A percentile compares a stretch with the other conserved stretches of the same genome.
phyloP scores from a whole-genome alignment of 2,329 filamentous ascomycete species.

The Colletotrichum tamarilloi region DNA sequence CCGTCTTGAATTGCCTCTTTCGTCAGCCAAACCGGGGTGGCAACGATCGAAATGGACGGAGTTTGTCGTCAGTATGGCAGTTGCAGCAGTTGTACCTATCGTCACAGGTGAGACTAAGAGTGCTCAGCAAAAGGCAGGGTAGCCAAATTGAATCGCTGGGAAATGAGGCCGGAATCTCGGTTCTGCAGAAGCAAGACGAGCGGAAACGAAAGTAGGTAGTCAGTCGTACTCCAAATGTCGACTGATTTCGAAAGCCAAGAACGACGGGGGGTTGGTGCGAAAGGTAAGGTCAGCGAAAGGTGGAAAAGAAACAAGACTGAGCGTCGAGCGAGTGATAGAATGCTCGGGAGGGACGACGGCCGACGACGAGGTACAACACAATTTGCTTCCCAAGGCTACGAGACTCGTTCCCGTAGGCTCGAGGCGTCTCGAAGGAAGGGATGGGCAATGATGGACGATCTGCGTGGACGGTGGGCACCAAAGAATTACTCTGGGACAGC shows the following conservation, averaged over 20 bases:
- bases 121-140: background rate
- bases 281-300: constrained; percentile 2
- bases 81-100: background rate
- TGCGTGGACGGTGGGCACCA: constrained; percentile 11
- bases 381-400: background rate
- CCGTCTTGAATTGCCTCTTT: background rate
- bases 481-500: constrained; percentile 16
- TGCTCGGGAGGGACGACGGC: background rate
- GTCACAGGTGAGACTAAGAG: background rate
- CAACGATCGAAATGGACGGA: background rate
- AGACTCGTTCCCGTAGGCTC: no score
- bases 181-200: background rate
- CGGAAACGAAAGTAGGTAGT: constrained; percentile 21
- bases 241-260: constrained; percentile 8
- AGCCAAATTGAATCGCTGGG: background rate
- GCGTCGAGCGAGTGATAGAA: background rate
- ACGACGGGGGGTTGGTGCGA: background rate
- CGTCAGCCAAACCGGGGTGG: background rate
- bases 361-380: background rate
- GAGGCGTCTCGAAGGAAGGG: background rate
- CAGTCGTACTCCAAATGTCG: background rate
- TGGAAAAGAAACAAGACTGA: constrained; percentile 20
- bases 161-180: background rate
- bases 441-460: constrained; percentile 15
- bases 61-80: background rate